Conservation (phyloP, 768 basidiomycete species). For the Pleurotus sapidus region DNA sequence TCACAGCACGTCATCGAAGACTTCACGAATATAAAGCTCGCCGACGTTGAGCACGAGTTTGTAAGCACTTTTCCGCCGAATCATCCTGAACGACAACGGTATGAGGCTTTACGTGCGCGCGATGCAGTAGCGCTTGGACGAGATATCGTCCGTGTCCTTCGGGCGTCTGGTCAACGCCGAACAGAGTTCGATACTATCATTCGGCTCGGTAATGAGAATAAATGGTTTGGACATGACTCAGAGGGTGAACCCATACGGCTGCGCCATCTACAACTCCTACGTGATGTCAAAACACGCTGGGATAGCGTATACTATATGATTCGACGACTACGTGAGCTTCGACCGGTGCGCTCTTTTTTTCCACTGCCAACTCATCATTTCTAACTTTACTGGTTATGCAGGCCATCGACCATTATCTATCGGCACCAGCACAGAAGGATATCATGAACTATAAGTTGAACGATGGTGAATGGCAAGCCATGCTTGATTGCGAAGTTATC, state of each 20-base stretch:
- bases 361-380: too few relatives aligned
- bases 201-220: neutral
- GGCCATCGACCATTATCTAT: slow-evolving; percentile 9
- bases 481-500: too few relatives aligned
- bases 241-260: slow-evolving; percentile 4
- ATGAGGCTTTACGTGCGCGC: neutral
- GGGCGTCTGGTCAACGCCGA: slow-evolving; percentile 8
- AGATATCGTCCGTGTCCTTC: slow-evolving; percentile 5
- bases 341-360: too few relatives aligned
- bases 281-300: slow-evolving; percentile 15
- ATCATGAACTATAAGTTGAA: slow-evolving; percentile 5
- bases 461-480: slow-evolving; percentile 12
- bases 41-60: neutral
- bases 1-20: slow-evolving; percentile 10
- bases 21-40: slow-evolving; percentile 4
- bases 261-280: slow-evolving; percentile 3
- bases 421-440: neutral
- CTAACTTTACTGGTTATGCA: too few relatives aligned
- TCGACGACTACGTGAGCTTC: slow-evolving; percentile 10
- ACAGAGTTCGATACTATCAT: slow-evolving; percentile 1
- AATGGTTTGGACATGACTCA: neutral
- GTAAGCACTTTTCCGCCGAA: too few relatives aligned
- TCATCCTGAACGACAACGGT: too few relatives aligned
- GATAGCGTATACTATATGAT: slow-evolving; percentile 15
- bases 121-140: slow-evolving; percentile 3